Conservation (phyloP, 2,329 filamentous ascomycete genomes). For the Lasiodiplodia hormozganensis region DNA sequence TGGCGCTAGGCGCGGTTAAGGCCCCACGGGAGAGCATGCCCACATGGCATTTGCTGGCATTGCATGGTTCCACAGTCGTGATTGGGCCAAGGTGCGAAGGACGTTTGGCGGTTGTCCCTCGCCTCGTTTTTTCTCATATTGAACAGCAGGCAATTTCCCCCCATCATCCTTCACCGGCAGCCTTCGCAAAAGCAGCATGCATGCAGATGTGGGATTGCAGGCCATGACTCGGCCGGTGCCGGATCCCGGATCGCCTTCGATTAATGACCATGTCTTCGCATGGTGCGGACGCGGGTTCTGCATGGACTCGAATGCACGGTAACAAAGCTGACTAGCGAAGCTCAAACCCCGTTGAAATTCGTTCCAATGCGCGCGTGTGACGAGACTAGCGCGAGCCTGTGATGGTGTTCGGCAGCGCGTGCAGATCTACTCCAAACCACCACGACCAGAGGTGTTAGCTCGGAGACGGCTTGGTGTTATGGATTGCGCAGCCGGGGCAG, state of each 20-base stretch:
- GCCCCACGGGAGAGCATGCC: neutral
- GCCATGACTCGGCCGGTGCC: constrained; percentile 1
- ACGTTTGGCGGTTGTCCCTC: neutral
- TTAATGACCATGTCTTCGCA: neutral
- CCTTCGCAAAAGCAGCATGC: neutral
- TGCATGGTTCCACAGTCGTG: neutral
- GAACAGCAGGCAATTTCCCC: constrained; percentile 3
- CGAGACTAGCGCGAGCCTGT: constrained; percentile 4
- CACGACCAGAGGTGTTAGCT: neutral
- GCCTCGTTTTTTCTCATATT: constrained; percentile 11
- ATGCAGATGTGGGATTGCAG: neutral
- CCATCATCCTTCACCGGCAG: neutral
- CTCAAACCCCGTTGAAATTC: constrained; percentile 2
- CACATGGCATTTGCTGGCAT: constrained; percentile 20
- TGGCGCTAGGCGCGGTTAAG: constrained; percentile 17
- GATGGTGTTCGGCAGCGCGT: neutral
- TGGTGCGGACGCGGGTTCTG: neutral
- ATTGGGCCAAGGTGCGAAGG: neutral
- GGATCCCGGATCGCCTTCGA: constrained; percentile 15
- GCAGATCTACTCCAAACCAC: constrained; percentile 25
- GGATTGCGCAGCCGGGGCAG: constrained; percentile 17
- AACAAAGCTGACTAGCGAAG: constrained; percentile 12
- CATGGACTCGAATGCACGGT: constrained; percentile 1
- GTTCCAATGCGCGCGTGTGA: neutral
- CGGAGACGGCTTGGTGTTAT: neutral